Evolutionary conservation across 345 rosid species (phyloP).

Genomic region (Gossypium rotundifolium): DNA sequence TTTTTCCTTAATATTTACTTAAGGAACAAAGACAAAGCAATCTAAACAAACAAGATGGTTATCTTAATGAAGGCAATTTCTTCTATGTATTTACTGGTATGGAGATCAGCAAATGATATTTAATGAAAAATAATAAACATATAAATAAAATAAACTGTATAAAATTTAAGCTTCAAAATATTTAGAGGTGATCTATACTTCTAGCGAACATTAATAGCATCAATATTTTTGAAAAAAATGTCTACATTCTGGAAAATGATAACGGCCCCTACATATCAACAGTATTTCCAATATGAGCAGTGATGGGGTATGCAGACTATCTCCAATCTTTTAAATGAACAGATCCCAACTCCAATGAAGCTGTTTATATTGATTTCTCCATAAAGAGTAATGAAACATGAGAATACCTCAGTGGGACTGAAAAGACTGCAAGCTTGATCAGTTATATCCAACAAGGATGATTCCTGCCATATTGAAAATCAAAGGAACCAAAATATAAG

Average conservation of each 20-base stretch:
- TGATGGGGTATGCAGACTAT: neutral
- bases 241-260: neutral
- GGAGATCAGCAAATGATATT: neutral
- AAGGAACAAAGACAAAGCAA: neutral
- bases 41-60: neutral
- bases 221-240: neutral
- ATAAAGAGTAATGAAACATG: neutral
- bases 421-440: slow-evolving; percentile 89
- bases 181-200: neutral
- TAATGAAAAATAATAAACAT: neutral
- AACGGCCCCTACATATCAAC: neutral
- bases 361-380: neutral
- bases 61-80: neutral
- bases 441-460: slow-evolving; percentile 73
- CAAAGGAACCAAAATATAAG: neutral
- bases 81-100: neutral
- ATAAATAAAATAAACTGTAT: neutral
- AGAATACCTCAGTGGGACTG: slow-evolving; percentile 62
- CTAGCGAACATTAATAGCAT: neutral
- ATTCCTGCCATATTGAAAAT: slow-evolving; percentile 56
- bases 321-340: neutral
- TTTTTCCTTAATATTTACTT: neutral
- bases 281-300: neutral
- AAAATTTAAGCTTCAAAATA: neutral
- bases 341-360: neutral